These are phyloP conservation scores for Neofusicoccum cordaticola DNA, from an alignment of 2,329 filamentous ascomycete genomes.

Conservation along the genomic window DNA sequence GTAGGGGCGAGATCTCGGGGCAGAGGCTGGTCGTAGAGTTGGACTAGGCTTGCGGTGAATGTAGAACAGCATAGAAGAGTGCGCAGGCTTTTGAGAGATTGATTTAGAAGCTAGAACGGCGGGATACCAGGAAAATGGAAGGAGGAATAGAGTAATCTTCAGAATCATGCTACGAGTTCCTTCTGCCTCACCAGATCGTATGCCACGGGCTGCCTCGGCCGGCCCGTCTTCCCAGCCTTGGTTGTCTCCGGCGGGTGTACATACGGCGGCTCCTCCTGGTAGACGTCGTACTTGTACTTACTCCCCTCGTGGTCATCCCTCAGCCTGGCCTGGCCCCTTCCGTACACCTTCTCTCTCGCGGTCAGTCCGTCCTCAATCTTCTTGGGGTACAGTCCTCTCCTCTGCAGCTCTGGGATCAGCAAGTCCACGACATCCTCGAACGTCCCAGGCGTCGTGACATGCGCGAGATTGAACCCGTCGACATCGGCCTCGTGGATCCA, in stretches of 20 bases:
- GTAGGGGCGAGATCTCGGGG: slow-evolving; percentile 64
- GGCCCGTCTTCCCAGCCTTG: background rate
- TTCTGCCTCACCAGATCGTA: slow-evolving; percentile 9
- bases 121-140: background rate
- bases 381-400: slow-evolving; percentile 33
- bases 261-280: slow-evolving; percentile 51
- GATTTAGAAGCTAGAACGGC: background rate
- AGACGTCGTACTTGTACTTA: slow-evolving; percentile 61
- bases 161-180: background rate
- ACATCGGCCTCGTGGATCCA: slow-evolving; percentile 47
- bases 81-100: background rate
- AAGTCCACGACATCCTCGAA: slow-evolving; percentile 39
- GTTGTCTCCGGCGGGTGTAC: background rate
- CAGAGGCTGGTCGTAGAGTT: slow-evolving; percentile 61
- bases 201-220: background rate
- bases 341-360: slow-evolving; percentile 60
- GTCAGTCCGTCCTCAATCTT: slow-evolving; percentile 25
- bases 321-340: slow-evolving; percentile 56
- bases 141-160: no score
- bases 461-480: slow-evolving; percentile 35
- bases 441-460: slow-evolving; percentile 44
- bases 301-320: slow-evolving; percentile 59
- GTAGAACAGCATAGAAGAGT: no score
- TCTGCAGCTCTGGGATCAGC: slow-evolving; percentile 36
- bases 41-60: slow-evolving; percentile 28